These are phyloP conservation scores for Lodderomyces metapsilosis DNA, from an alignment of 1,139 yeast species.

Conservation along the genomic window DNA sequence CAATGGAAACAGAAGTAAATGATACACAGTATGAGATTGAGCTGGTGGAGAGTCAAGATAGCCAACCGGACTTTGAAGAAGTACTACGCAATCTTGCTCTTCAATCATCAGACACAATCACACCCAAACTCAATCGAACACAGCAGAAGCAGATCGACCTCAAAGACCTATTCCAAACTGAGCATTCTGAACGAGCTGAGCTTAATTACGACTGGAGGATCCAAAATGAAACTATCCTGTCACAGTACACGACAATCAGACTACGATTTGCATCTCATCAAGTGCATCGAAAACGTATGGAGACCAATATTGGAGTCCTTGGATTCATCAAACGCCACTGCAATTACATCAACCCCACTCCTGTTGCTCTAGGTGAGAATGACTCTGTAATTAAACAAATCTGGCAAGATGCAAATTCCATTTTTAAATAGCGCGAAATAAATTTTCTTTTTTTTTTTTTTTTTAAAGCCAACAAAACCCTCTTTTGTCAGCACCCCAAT, in stretches of 20 bases:
- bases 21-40: conserved; percentile 16
- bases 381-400: conserved; percentile 7
- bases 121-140: conserved; percentile 24
- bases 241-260: conserved; percentile 40
- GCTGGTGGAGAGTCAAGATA: neutral
- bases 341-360: neutral
- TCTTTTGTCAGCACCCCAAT: too few species aligned
- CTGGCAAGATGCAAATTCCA: neutral
- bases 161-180: conserved; percentile 25
- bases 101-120: conserved; percentile 5
- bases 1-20: neutral
- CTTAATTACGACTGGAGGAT: conserved; percentile 25
- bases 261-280: conserved; percentile 30
- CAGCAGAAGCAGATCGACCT: conserved; percentile 39
- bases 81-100: neutral
- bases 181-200: neutral
- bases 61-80: neutral
- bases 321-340: conserved; percentile 18
- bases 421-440: neutral
- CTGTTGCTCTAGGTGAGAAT: conserved; percentile 7
- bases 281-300: conserved; percentile 12
- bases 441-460: too few species aligned
- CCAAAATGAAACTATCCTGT: conserved; percentile 37
- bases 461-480: conserved; percentile 4
- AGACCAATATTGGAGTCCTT: conserved; percentile 17